phyloP scores from a whole-genome alignment of 805 yeast genomes.

The Metschnikowia proteae region DNA sequence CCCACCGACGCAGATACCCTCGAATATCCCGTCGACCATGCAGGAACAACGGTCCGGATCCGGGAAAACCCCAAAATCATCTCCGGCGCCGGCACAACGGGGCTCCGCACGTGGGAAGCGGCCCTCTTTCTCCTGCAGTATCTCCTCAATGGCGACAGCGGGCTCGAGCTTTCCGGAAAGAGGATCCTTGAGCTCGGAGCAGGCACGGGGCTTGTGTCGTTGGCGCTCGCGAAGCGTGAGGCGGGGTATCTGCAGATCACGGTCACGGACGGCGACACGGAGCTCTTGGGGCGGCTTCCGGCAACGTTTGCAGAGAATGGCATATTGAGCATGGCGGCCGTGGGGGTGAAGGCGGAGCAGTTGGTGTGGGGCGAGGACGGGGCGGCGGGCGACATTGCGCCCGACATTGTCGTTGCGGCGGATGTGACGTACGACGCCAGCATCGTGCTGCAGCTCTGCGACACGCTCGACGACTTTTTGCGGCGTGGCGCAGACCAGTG shows the following conservation, averaged over 20 bases:
- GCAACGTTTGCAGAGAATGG: conserved; percentile 47
- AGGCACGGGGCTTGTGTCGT: conserved; percentile 82
- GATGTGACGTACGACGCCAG: conserved; percentile 82
- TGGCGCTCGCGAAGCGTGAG: conserved; percentile 36
- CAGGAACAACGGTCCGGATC: conserved; percentile 29
- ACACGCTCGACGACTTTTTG: conserved; percentile 42
- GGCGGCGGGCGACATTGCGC: conserved; percentile 15
- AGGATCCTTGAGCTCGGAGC: conserved; percentile 73
- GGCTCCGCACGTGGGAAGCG: conserved; percentile 93
- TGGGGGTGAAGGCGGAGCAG: conserved; percentile 25
- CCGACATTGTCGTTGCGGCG: conserved; percentile 67
- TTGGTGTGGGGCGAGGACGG: conserved; percentile 56
- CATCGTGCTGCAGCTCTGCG: conserved; percentile 52
- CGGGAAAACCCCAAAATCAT: conserved; percentile 62
- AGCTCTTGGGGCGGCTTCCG: conserved; percentile 45
- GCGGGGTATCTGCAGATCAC: conserved; percentile 27
- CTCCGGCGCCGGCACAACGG: conserved; percentile 80
- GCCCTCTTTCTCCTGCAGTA: conserved; percentile 62
- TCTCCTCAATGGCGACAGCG: conserved; percentile 23
- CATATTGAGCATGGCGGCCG: conserved; percentile 6
- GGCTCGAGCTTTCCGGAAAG: conserved; percentile 18
- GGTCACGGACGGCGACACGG: conserved; percentile 67
- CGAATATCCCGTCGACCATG: conserved; percentile 25
- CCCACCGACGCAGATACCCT: conserved; percentile 38
- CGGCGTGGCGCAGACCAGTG: conserved; percentile 28